phyloP scores from a whole-genome alignment of 2,329 filamentous ascomycete genomes.

The Fusarium scirpi region DNA sequence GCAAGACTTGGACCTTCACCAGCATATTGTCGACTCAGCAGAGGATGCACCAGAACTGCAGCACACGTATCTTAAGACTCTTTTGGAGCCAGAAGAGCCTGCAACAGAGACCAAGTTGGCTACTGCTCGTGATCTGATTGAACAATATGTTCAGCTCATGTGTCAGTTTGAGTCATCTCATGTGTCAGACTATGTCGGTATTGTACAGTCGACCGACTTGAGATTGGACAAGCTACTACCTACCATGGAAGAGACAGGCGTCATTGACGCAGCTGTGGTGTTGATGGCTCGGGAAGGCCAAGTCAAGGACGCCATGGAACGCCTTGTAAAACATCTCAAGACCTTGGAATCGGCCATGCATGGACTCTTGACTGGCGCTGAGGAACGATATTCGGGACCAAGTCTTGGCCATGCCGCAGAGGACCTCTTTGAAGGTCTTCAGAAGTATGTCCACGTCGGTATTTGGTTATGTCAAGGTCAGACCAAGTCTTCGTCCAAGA shows the following conservation, averaged over 20 bases:
- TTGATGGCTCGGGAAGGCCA: conserved; percentile 91
- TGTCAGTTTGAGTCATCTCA: conserved; percentile 85
- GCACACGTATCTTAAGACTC: conserved; percentile 79
- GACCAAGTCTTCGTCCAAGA: conserved; percentile 68
- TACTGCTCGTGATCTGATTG: conserved; percentile 73
- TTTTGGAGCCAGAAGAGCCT: conserved; percentile 73
- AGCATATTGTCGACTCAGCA: conserved; percentile 72
- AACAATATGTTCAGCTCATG: conserved; percentile 91
- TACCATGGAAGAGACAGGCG: conserved; percentile 87
- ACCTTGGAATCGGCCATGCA: conserved; percentile 83
- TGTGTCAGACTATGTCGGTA: conserved; percentile 85
- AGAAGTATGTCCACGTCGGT: conserved; percentile 92
- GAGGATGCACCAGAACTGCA: conserved; percentile 72
- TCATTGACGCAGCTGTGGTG: conserved; percentile 92
- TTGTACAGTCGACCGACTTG: conserved; percentile 81
- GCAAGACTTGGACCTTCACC: conserved; percentile 73
- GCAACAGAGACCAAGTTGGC: conserved; percentile 49
- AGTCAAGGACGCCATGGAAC: conserved; percentile 83
- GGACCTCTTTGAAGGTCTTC: conserved; percentile 80
- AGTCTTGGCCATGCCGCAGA: conserved; percentile 73
- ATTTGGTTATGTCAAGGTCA: conserved; percentile 96
- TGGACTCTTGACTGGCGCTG: conserved; percentile 74
- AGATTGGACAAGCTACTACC: conserved; percentile 84
- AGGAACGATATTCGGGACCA: conserved; percentile 64
- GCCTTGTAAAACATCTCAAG: conserved; percentile 82